Percentiles rank a stretch among this genome's conserved stretches.
Conservation (phyloP, 176 grass and related monocot genomes). For the Aechmea fasciata region DNA sequence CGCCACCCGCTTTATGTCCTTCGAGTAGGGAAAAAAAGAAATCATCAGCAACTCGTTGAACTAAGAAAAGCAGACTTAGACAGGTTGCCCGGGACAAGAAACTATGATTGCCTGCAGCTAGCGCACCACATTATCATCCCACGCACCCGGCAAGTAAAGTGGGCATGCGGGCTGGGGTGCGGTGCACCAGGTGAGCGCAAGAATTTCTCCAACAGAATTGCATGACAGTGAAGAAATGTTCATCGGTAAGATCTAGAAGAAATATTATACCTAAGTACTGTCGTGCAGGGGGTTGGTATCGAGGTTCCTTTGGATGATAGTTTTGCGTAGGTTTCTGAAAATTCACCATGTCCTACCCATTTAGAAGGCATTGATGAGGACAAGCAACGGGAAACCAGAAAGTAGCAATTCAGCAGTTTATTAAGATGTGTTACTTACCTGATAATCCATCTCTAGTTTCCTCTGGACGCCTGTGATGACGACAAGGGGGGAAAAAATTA, state of each 20-base stretch:
- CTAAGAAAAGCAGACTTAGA: too few species aligned
- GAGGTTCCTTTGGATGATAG: constrained; percentile 33
- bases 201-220: too few species aligned
- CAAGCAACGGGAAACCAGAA: constrained; percentile 11
- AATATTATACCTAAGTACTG: constrained; percentile 14
- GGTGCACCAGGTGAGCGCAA: too few species aligned
- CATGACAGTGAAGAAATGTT: too few species aligned
- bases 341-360: constrained; percentile 27
- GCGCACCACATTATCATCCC: too few species aligned
- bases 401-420: not conserved
- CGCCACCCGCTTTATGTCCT: constrained; percentile 18
- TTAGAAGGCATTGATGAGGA: constrained; percentile 10
- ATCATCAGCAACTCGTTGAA: not conserved
- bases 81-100: too few species aligned
- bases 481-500: not conserved
- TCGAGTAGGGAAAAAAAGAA: not conserved
- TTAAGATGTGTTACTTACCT: constrained; percentile 17
- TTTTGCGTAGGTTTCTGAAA: constrained; percentile 35
- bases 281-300: constrained; percentile 28
- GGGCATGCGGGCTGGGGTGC: too few species aligned
- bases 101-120: too few species aligned
- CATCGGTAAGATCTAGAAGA: not conserved
- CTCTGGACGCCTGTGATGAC: constrained; percentile 59
- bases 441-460: constrained; percentile 64
- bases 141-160: too few species aligned